Conservation (phyloP, 2,329 filamentous ascomycete species). For the Beauveria varroae region DNA sequence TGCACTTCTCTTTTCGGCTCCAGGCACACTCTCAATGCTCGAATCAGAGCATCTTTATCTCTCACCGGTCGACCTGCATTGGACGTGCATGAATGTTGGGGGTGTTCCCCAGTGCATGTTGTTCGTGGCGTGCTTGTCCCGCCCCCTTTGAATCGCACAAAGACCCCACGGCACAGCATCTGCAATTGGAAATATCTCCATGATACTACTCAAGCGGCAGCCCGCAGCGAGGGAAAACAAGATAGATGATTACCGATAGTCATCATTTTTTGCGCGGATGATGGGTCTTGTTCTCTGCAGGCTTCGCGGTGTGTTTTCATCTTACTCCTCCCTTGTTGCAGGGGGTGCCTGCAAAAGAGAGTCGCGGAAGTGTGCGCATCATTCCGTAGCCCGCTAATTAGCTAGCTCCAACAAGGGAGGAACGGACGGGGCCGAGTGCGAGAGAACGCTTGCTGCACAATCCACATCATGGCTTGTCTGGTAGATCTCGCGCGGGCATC, state of each 20-base stretch:
- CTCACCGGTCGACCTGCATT: neutral
- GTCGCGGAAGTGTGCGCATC: neutral
- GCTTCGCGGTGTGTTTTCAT: too few relatives aligned
- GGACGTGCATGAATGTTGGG: neutral
- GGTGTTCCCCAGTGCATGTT: neutral
- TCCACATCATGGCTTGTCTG: too few relatives aligned
- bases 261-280: neutral
- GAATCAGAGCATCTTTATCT: neutral
- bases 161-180: neutral
- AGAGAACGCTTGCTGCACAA: too few relatives aligned
- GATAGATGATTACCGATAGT: too few relatives aligned
- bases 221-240: too few relatives aligned
- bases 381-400: neutral
- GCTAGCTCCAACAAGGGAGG: neutral
- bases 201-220: neutral
- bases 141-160: neutral
- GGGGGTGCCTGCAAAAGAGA: neutral
- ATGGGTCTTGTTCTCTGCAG: neutral
- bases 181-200: slow-evolving; percentile 1
- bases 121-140: neutral
- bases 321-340: neutral
- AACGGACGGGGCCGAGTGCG: too few relatives aligned
- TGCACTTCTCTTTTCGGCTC: neutral
- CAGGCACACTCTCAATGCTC: neutral
- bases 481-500: neutral